Conservation (phyloP, 345 rosid genomes). For the Lumnitzera littorea region DNA sequence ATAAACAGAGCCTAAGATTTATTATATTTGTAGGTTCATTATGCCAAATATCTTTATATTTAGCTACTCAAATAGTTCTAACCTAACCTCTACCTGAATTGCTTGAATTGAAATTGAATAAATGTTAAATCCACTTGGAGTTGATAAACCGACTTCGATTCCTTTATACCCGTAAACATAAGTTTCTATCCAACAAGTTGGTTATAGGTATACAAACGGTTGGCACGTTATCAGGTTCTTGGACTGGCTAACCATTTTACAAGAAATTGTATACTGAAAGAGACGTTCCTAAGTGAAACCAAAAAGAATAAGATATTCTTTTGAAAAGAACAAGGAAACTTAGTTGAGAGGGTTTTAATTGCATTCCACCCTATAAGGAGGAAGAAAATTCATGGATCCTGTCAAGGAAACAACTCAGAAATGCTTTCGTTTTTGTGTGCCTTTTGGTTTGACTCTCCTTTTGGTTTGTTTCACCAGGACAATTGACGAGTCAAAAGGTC, state of each 20-base stretch:
- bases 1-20: too few species aligned
- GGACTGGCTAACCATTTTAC: slow-evolving; percentile 3
- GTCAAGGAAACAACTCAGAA: slow-evolving; percentile 10
- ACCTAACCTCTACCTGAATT: too few species aligned
- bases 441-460: slow-evolving; percentile 2
- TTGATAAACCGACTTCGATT: too few species aligned
- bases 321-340: not conserved
- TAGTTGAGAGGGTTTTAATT: not conserved
- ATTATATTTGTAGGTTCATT: too few species aligned
- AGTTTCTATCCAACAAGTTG: too few species aligned
- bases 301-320: too few species aligned
- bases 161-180: too few species aligned
- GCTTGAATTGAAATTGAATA: too few species aligned
- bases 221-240: not conserved
- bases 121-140: too few species aligned
- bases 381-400: not conserved
- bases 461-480: not conserved
- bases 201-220: not conserved
- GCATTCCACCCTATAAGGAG: not conserved
- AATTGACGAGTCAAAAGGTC: slow-evolving; percentile 2
- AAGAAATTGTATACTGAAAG: not conserved
- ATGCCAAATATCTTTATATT: too few species aligned
- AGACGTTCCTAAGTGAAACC: not conserved
- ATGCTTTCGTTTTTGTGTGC: not conserved
- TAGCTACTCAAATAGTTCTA: too few species aligned